A percentile compares a stretch with the other conserved stretches of the same genome.
phyloP scores from a whole-genome alignment of 2,329 filamentous ascomycete species.

The Cercospora zeae-maydis region DNA sequence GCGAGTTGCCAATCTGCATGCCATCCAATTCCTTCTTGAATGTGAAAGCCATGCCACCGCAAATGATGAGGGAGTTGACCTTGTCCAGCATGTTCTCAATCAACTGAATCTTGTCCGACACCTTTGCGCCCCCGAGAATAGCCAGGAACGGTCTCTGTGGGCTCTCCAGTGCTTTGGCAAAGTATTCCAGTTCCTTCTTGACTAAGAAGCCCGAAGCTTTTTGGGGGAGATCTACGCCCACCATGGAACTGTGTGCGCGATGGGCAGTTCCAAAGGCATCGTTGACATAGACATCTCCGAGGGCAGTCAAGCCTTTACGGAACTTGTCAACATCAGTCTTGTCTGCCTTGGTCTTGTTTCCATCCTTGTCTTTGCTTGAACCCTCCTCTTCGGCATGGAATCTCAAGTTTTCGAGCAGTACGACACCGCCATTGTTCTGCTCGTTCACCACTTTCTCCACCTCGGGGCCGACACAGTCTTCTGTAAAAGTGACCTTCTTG shows the following conservation, averaged over 20 bases:
- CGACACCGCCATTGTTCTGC: conserved; percentile 74
- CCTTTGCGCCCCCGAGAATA: conserved; percentile 96
- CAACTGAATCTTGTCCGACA: conserved; percentile 98
- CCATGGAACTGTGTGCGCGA: conserved; percentile 98
- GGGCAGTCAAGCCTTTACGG: conserved; percentile 87
- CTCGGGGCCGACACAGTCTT: conserved; percentile 85
- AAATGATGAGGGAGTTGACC: conserved; percentile 94
- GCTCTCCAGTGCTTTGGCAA: conserved; percentile 90
- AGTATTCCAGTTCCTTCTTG: conserved; percentile 99
- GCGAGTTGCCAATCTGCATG: conserved; percentile 81
- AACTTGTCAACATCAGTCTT: conserved; percentile 89
- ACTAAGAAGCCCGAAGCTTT: conserved; percentile 98
- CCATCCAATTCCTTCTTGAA: conserved; percentile 98
- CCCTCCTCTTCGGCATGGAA: conserved; percentile 99
- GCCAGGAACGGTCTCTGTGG: conserved; percentile 95
- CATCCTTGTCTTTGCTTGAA: conserved; percentile 85
- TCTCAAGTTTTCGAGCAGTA: conserved; percentile 94
- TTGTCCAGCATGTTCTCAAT: conserved; percentile 99
- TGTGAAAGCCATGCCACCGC: conserved; percentile 98
- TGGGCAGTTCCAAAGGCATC: conserved; percentile 98
- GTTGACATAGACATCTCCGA: conserved; percentile 97
- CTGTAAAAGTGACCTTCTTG: conserved; percentile 79
- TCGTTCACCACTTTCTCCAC: conserved; percentile 86
- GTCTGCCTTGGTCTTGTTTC: conserved; percentile 98
- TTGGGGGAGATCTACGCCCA: conserved; percentile 90